A percentile compares a stretch with the other conserved stretches of the same genome.
These are phyloP conservation scores for Ustilago cynodontis DNA, from an alignment of 1,284 basidiomycete species.

Conservation along the genomic window DNA sequence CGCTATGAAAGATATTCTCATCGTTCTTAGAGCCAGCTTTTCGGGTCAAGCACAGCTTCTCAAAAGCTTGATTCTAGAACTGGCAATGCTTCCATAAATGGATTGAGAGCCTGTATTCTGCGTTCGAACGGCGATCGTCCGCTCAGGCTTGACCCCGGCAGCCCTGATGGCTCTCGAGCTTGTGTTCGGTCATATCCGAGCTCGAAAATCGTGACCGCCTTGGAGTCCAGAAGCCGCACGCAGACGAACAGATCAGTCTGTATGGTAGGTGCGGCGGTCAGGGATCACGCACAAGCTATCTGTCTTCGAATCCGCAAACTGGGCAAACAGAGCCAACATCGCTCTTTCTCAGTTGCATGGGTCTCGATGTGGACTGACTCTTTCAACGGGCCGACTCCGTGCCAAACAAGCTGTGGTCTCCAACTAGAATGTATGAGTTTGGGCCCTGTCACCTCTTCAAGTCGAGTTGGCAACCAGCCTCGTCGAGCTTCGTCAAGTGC, in stretches of 20 bases:
- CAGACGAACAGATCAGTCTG: too few species aligned
- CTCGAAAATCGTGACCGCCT: background rate
- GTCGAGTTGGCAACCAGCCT: background rate
- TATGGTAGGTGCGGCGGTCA: too few species aligned
- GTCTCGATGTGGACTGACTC: too few species aligned
- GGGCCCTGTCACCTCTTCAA: too few species aligned
- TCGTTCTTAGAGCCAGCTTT: background rate
- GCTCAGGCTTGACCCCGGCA: background rate
- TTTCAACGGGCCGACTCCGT: background rate
- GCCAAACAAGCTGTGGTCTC: too few species aligned
- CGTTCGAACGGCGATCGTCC: background rate
- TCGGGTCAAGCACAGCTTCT: background rate
- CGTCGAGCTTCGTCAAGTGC: too few species aligned
- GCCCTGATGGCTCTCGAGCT: background rate
- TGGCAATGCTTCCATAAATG: background rate
- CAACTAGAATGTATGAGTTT: too few species aligned
- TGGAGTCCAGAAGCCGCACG: too few species aligned
- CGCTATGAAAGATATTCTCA: background rate
- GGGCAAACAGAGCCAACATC: background rate
- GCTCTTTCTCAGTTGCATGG: background rate
- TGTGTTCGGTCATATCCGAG: background rate
- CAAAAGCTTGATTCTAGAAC: background rate
- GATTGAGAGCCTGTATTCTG: background rate
- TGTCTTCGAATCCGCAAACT: background rate
- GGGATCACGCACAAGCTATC: background rate